Conservation (phyloP, 345 rosid species). For the Citrus cavaleriei region DNA sequence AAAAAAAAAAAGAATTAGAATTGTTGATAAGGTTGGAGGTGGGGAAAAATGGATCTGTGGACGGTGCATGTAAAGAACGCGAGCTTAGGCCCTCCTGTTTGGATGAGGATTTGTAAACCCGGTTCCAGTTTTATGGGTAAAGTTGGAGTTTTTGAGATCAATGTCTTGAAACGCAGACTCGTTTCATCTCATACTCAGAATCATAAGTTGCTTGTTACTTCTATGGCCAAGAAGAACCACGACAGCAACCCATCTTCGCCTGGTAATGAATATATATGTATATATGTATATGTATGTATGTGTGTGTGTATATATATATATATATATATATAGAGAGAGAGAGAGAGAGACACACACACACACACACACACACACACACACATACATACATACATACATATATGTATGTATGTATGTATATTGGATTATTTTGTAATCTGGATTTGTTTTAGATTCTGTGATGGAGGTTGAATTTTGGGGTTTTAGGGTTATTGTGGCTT, state of each 20-base stretch:
- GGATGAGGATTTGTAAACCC: slow-evolving; percentile 22
- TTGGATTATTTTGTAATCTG: background rate
- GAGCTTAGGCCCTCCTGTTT: slow-evolving; percentile 22
- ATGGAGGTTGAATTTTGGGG: background rate
- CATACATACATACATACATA: no score
- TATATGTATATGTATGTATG: background rate
- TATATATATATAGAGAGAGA: no score
- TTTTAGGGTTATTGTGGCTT: background rate
- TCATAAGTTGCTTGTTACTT: slow-evolving; percentile 39
- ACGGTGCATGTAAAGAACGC: slow-evolving; percentile 39
- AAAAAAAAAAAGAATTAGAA: background rate
- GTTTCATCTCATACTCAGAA: slow-evolving; percentile 22
- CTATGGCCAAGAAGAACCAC: slow-evolving; percentile 63
- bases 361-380: no score
- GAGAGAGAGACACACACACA: no score
- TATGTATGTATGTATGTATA: no score
- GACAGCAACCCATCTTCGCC: slow-evolving; percentile 35
- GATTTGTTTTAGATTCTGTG: background rate
- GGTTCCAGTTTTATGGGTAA: slow-evolving; percentile 20
- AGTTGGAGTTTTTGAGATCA: slow-evolving; percentile 37
- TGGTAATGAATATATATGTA: slow-evolving; percentile 16
- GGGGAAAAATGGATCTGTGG: slow-evolving; percentile 43
- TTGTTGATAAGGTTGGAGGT: background rate
- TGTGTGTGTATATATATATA: no score
- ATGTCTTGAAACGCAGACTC: slow-evolving; percentile 31